A percentile compares a stretch with the other conserved stretches of the same genome.
Conservation (phyloP, 2,329 filamentous ascomycete species). For the Akanthomyces uredinophilus region DNA sequence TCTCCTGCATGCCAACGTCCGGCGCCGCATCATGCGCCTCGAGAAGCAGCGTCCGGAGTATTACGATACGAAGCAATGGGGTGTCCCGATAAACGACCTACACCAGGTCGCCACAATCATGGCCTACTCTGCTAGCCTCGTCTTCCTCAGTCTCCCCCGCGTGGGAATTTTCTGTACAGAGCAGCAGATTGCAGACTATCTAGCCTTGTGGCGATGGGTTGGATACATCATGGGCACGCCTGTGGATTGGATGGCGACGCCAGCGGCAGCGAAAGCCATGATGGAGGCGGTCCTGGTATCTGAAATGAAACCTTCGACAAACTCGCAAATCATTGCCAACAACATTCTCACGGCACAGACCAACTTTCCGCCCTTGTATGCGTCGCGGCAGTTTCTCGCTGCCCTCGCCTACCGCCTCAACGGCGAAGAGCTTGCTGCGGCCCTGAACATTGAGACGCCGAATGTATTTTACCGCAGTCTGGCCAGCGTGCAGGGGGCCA, state of each 20-base stretch:
- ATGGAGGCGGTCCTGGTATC: slow-evolving; percentile 64
- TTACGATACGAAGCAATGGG: slow-evolving; percentile 52
- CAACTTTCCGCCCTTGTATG: slow-evolving; percentile 58
- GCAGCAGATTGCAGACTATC: slow-evolving; percentile 63
- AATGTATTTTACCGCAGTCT: slow-evolving; percentile 53
- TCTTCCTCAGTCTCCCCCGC: slow-evolving; percentile 65
- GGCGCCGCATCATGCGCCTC: slow-evolving; percentile 56
- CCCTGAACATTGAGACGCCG: slow-evolving; percentile 53
- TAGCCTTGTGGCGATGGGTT: slow-evolving; percentile 72
- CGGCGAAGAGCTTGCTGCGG: slow-evolving; percentile 56
- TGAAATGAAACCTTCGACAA: slow-evolving; percentile 61
- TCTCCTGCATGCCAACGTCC: slow-evolving; percentile 59
- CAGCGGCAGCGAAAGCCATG: slow-evolving; percentile 50
- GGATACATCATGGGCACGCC: slow-evolving; percentile 67
- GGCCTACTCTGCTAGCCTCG: slow-evolving; percentile 62
- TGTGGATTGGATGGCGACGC: slow-evolving; percentile 52
- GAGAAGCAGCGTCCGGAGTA: slow-evolving; percentile 51
- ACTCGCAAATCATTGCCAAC: slow-evolving; percentile 60
- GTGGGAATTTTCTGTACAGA: slow-evolving; percentile 63
- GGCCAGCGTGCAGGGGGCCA: slow-evolving; percentile 60
- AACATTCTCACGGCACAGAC: slow-evolving; percentile 70
- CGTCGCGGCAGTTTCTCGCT: slow-evolving; percentile 61
- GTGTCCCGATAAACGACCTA: slow-evolving; percentile 68
- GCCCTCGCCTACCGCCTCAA: slow-evolving; percentile 68
- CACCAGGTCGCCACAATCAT: slow-evolving; percentile 68